phyloP scores from a whole-genome alignment of 768 basidiomycete species.

The Mycena alexandri region DNA sequence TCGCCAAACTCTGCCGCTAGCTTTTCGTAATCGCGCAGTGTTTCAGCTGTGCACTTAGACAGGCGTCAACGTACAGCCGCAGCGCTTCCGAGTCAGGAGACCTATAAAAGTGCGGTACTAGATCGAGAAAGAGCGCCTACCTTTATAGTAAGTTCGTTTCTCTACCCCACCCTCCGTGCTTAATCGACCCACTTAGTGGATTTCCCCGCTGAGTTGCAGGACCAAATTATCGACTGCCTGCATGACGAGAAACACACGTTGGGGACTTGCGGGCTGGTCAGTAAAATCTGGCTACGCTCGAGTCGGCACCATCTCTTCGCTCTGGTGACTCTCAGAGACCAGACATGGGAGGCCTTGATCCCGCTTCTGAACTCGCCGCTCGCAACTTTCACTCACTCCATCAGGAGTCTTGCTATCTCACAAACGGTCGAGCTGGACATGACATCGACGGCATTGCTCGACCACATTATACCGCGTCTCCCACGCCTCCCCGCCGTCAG shows the following conservation, averaged over 20 bases:
- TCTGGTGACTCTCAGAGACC: conserved; percentile 1
- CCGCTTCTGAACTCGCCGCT: conserved; percentile 13
- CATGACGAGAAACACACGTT: conserved; percentile 23
- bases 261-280: conserved; percentile 27
- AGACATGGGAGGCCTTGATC: conserved; percentile 18
- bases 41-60: too few species aligned
- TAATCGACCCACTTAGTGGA: background rate
- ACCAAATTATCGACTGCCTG: conserved; percentile 31
- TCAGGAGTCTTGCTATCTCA: background rate
- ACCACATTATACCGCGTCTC: conserved; percentile 9
- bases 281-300: conserved; percentile 19
- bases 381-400: conserved; percentile 7
- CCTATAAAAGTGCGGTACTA: too few species aligned
- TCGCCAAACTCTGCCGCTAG: too few species aligned
- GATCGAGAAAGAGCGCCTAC: too few species aligned
- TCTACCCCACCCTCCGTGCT: too few species aligned
- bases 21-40: too few species aligned
- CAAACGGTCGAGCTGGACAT: background rate
- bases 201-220: conserved; percentile 35
- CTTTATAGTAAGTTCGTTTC: too few species aligned
- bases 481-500: background rate
- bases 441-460: background rate
- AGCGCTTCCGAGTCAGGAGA: too few species aligned
- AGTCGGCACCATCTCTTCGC: conserved; percentile 33
- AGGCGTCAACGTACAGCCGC: too few species aligned